Conservation (phyloP, 352 stramenopile genomes). For the Pythium diclinum region DNA sequence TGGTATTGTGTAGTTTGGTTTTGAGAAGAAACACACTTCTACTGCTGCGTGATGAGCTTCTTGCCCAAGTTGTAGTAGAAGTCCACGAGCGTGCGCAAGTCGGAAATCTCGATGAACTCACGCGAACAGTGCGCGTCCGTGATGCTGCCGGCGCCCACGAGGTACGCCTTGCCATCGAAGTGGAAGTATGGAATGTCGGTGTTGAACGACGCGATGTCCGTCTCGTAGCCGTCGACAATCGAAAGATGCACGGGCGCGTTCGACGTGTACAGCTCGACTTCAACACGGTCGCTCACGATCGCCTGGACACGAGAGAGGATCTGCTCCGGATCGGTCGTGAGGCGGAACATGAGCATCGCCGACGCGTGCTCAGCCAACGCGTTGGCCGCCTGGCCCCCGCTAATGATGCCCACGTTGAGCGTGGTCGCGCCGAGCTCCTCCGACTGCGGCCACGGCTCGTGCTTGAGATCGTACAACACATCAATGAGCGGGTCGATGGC, state of each 20-base stretch:
- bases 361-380: conserved; percentile 78
- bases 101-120: conserved; percentile 70
- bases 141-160: conserved; percentile 73
- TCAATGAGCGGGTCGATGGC: conserved; percentile 84
- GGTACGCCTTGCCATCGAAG: conserved; percentile 74
- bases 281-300: conserved; percentile 57
- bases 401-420: conserved; percentile 82
- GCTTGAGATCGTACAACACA: conserved; percentile 80
- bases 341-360: conserved; percentile 87
- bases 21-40: conserved; percentile 12
- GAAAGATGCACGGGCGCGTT: conserved; percentile 79
- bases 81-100: conserved; percentile 55
- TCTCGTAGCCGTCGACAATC: conserved; percentile 83
- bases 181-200: conserved; percentile 89
- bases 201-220: conserved; percentile 84
- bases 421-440: conserved; percentile 81
- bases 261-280: conserved; percentile 80
- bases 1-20: background rate
- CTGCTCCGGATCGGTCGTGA: conserved; percentile 67
- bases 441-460: conserved; percentile 66
- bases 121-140: conserved; percentile 70
- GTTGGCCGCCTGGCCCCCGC: conserved; percentile 78
- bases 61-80: conserved; percentile 75
- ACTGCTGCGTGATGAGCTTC: conserved; percentile 55
- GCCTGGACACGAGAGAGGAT: conserved; percentile 67